Conservation (phyloP, 148 eudicot genomes). For the Rhododendron griersonianum region DNA sequence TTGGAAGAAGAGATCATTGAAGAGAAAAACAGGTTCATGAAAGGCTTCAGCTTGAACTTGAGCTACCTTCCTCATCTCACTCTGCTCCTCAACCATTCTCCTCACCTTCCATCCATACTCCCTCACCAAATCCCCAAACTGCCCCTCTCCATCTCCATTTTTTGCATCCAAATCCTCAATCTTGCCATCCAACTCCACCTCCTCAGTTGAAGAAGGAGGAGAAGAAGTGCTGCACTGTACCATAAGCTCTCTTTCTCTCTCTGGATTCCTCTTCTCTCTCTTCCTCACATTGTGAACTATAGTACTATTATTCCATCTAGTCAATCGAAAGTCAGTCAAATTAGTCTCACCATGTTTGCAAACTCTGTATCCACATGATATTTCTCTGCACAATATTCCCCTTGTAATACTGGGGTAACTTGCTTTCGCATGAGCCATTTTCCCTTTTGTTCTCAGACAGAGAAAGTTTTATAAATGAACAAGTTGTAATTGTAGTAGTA, state of each 20-base stretch:
- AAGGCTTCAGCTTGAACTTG: constrained; percentile 75
- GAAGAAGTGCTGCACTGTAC: not conserved
- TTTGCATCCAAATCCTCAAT: not conserved
- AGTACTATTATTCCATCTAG: not conserved
- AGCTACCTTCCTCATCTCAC: constrained; percentile 65
- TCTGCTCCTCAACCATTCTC: constrained; percentile 54
- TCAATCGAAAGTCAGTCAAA: not conserved
- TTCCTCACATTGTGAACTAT: not conserved
- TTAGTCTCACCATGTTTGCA: not conserved
- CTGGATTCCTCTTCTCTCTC: not conserved
- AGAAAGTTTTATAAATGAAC: not conserved
- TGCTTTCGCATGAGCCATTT: constrained; percentile 8
- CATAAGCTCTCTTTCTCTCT: not conserved
- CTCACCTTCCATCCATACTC: constrained; percentile 76
- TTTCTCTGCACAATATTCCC: not conserved
- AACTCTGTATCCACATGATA: not conserved
- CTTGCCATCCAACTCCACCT: not conserved
- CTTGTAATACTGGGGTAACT: not conserved
- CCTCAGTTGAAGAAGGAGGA: constrained; percentile 4
- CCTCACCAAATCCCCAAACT: constrained; percentile 37
- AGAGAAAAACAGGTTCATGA: constrained; percentile 49
- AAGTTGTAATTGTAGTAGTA: not conserved
- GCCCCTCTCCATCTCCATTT: constrained; percentile 1
- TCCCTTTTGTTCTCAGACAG: not conserved
- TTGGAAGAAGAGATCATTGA: constrained; percentile 60